A percentile compares a stretch with the other conserved stretches of the same genome.
Conservation (phyloP, 2,329 filamentous ascomycete genomes). For the Chalaropsis ovoidea region DNA sequence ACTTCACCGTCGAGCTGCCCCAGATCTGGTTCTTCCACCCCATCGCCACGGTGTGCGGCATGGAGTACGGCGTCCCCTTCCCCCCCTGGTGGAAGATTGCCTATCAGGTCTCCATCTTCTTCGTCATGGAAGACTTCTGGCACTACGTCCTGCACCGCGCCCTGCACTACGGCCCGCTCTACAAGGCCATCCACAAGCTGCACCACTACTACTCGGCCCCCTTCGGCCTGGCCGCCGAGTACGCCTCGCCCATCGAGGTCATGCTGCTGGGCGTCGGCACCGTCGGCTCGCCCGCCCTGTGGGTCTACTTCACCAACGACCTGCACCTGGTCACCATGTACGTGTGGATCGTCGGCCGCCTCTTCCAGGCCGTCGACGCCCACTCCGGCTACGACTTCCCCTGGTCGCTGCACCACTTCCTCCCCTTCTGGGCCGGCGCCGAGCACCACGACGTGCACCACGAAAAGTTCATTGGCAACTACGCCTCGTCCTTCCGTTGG, state of each 20-base stretch:
- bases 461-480: constrained; percentile 98
- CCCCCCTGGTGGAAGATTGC: constrained; percentile 76
- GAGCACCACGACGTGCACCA: constrained; percentile 96
- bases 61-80: constrained; percentile 82
- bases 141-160: constrained; percentile 94
- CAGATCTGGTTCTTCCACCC: constrained; percentile 99
- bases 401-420: constrained; percentile 88
- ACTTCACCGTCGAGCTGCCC: constrained; percentile 95
- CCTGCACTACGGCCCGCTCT: constrained; percentile 88
- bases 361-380: constrained; percentile 96
- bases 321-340: constrained; percentile 98
- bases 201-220: constrained; percentile 98
- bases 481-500: constrained; percentile 95
- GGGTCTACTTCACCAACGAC: constrained; percentile 72
- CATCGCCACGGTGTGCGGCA: constrained; percentile 82
- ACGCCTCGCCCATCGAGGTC: constrained; percentile 93
- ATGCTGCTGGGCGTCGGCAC: constrained; percentile 87
- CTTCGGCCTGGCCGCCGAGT: constrained; percentile 92
- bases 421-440: constrained; percentile 96
- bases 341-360: constrained; percentile 79
- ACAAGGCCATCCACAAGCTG: constrained; percentile 96
- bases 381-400: constrained; percentile 98
- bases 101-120: constrained; percentile 85
- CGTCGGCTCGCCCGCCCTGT: constrained; percentile 71
- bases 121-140: constrained; percentile 92